Percentiles rank a stretch among this genome's conserved stretches.
Evolutionary conservation across 441 rosid genomes (phyloP).

Genomic region (Eruca vesicaria): DNA sequence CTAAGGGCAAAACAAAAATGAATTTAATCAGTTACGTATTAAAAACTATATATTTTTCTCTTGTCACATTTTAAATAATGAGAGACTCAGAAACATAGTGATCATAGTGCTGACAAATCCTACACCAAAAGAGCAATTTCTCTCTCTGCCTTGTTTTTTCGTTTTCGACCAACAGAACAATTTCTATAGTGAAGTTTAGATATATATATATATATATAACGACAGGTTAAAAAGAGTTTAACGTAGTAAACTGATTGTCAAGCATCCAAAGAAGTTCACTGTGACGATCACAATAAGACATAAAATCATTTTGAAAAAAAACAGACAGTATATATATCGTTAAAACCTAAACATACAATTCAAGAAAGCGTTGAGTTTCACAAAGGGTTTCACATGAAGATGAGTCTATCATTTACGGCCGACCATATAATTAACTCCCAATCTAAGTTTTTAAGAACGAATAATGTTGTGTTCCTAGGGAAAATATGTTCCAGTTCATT

Average conservation of each 20-base stretch:
- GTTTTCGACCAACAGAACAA: too few species aligned
- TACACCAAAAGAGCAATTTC: constrained; percentile 1
- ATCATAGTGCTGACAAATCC: constrained; percentile 7
- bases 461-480: neutral
- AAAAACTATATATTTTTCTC: neutral
- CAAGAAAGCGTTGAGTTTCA: constrained; percentile 6
- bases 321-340: neutral
- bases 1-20: too few species aligned
- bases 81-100: neutral
- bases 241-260: neutral
- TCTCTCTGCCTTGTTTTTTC: too few species aligned
- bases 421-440: constrained; percentile 13
- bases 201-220: neutral
- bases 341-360: neutral
- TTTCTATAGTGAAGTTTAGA: neutral
- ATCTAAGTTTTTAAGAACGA: neutral
- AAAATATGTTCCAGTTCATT: neutral
- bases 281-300: constrained; percentile 1
- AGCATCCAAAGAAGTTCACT: neutral
- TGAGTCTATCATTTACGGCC: constrained; percentile 9
- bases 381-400: too few species aligned
- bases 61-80: neutral
- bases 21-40: neutral
- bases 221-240: neutral
- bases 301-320: neutral